phyloP scores from a whole-genome alignment of 495 filamentous ascomycete species.

The Tuber magnatum region DNA sequence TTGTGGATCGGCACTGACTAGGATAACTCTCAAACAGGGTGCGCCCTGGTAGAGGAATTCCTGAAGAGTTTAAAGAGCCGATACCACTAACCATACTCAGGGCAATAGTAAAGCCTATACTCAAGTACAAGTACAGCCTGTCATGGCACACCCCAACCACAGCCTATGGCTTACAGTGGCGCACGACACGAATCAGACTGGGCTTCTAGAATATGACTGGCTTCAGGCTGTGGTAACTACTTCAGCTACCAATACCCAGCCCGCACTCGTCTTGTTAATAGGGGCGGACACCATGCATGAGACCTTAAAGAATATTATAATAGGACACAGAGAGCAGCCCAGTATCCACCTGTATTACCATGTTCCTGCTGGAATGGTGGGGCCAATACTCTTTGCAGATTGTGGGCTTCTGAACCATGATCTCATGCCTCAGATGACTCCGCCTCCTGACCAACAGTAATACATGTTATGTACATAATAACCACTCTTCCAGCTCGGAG shows the following conservation, averaged over 20 bases:
- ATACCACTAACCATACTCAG: no score
- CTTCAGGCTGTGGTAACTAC: background rate
- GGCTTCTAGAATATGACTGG: background rate
- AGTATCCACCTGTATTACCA: background rate
- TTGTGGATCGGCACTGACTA: no score
- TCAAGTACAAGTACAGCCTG: no score
- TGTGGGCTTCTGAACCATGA: background rate
- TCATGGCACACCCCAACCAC: background rate
- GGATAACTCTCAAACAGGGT: no score
- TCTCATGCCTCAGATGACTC: no score
- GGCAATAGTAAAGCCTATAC: no score
- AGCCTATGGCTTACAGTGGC: background rate
- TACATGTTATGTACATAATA: background rate
- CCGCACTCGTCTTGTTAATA: background rate
- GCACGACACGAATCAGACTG: background rate
- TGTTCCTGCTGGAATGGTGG: background rate
- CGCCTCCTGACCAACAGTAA: no score
- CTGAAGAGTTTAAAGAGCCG: no score
- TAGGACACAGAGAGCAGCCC: no score
- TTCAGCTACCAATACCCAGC: background rate
- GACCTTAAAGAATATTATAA: background rate
- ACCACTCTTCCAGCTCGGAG: background rate
- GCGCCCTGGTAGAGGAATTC: no score
- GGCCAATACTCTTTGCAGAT: background rate
- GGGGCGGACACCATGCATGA: background rate